Percentiles rank a stretch among this genome's conserved stretches.
Evolutionary conservation across 2,329 filamentous ascomycete genomes (phyloP).

Genomic region (Chaetomiaceae sp.): DNA sequence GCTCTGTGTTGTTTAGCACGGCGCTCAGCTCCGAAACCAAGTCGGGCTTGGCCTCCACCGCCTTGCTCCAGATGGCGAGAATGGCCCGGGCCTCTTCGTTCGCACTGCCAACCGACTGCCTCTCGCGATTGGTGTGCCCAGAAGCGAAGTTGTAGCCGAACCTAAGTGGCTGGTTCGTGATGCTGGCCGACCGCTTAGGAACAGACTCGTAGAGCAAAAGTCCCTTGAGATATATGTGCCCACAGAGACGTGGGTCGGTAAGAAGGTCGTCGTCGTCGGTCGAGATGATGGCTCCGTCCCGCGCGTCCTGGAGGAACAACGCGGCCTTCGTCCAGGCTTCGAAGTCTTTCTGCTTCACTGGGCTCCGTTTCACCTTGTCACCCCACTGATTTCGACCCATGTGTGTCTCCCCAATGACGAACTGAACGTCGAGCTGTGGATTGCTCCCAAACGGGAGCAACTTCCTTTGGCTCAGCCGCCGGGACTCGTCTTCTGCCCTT

Average conservation of each 20-base stretch:
- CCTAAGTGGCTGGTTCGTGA: conserved; percentile 21
- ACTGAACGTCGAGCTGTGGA: conserved; percentile 21
- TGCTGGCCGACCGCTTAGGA: conserved; percentile 20
- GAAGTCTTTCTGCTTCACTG: conserved; percentile 13
- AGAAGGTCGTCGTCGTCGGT: conserved; percentile 12
- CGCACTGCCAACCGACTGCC: conserved; percentile 19
- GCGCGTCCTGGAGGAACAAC: conserved; percentile 3
- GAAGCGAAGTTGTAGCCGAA: conserved; percentile 27
- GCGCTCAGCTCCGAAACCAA: conserved; percentile 15
- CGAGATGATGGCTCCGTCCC: conserved; percentile 4
- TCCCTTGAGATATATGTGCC: conserved; percentile 27
- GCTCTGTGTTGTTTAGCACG: conserved; percentile 7
- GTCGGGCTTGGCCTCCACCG: conserved; percentile 8
- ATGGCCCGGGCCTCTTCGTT: conserved; percentile 21
- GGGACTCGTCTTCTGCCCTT: neutral
- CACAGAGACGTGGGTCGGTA: conserved; percentile 14
- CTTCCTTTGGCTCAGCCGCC: neutral
- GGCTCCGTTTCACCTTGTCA: neutral
- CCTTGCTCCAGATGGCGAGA: conserved; percentile 23
- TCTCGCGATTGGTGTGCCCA: conserved; percentile 25
- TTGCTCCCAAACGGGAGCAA: conserved; percentile 15
- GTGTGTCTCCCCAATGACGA: conserved; percentile 23
- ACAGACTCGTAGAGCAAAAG: conserved; percentile 8
- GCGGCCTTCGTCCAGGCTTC: conserved; percentile 4
- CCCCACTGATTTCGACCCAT: conserved; percentile 16